Conservation (phyloP, 1,284 basidiomycete genomes). For the Ceratobasidium papillatum region DNA sequence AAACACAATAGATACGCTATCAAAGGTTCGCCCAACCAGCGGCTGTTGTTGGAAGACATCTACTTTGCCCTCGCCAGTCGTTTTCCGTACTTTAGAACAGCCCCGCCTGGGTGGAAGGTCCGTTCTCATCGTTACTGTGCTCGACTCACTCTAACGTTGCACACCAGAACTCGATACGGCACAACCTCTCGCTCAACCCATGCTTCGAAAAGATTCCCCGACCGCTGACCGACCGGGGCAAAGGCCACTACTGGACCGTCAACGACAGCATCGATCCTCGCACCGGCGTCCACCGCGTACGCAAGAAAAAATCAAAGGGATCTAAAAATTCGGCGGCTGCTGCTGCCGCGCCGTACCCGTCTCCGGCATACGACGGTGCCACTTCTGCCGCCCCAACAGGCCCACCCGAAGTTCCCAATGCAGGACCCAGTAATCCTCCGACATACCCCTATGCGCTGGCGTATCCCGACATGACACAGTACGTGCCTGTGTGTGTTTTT, state of each 20-base stretch:
- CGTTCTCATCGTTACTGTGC: constrained; percentile 49
- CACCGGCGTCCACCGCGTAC: constrained; percentile 81
- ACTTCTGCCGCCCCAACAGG: constrained; percentile 18
- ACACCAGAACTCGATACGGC: constrained; percentile 88
- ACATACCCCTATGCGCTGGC: constrained; percentile 21
- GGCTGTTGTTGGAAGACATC: constrained; percentile 81
- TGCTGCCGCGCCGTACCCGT: constrained; percentile 40
- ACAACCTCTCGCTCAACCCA: constrained; percentile 92
- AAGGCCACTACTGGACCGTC: constrained; percentile 88
- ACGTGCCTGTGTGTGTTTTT: not conserved
- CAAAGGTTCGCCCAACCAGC: constrained; percentile 85
- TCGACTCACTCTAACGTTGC: constrained; percentile 35
- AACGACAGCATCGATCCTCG: constrained; percentile 87
- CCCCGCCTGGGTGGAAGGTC: constrained; percentile 86
- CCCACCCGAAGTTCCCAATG: constrained; percentile 38
- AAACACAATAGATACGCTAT: constrained; percentile 73
- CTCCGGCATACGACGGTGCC: constrained; percentile 25
- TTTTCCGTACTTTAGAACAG: constrained; percentile 83
- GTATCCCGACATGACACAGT: constrained; percentile 26
- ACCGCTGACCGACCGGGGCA: constrained; percentile 86
- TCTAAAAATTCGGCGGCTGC: constrained; percentile 52
- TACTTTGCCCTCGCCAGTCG: constrained; percentile 75
- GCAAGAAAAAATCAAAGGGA: constrained; percentile 68
- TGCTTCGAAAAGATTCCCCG: constrained; percentile 92
- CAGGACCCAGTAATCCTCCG: constrained; percentile 20